A percentile compares a stretch with the other conserved stretches of the same genome.
phyloP scores from a whole-genome alignment of 2,329 filamentous ascomycete genomes.

The Dryadomyces quercus-mongolicae region DNA sequence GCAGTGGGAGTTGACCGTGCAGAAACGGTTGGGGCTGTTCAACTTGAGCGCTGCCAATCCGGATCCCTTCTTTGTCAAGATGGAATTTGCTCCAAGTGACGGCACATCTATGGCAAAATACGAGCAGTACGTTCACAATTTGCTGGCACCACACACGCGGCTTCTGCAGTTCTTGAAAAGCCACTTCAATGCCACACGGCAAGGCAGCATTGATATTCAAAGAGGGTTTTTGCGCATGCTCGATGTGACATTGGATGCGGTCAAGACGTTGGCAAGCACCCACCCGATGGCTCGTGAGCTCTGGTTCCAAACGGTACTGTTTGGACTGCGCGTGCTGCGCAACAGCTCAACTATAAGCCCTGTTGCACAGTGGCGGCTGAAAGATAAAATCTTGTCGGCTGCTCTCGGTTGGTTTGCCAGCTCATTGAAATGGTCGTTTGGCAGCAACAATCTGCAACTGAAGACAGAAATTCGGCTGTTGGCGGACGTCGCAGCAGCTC shows the following conservation, averaged over 20 bases:
- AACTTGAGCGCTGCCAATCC: slow-evolving; percentile 57
- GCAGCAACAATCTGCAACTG: slow-evolving; percentile 82
- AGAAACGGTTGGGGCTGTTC: slow-evolving; percentile 71
- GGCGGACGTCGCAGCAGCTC: slow-evolving; percentile 55
- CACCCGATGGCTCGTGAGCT: slow-evolving; percentile 87
- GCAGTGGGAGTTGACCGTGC: slow-evolving; percentile 79
- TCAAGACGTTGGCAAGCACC: slow-evolving; percentile 50
- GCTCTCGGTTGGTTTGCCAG: slow-evolving; percentile 81
- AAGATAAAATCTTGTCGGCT: slow-evolving; percentile 78
- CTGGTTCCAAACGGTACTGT: slow-evolving; percentile 78
- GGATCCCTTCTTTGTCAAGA: slow-evolving; percentile 82
- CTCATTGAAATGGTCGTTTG: slow-evolving; percentile 84
- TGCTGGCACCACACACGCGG: slow-evolving; percentile 76
- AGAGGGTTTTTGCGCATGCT: slow-evolving; percentile 72
- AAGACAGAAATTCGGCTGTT: slow-evolving; percentile 85
- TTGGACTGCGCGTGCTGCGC: slow-evolving; percentile 66
- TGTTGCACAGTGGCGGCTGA: slow-evolving; percentile 64
- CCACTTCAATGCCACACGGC: slow-evolving; percentile 86
- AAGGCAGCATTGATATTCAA: slow-evolving; percentile 73
- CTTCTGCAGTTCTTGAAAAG: slow-evolving; percentile 83
- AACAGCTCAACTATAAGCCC: slow-evolving; percentile 55
- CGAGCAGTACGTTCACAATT: slow-evolving; percentile 68
- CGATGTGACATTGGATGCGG: slow-evolving; percentile 61
- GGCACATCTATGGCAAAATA: slow-evolving; percentile 60
- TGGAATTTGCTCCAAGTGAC: slow-evolving; percentile 89